Base-by-base conservation (phyloP, 2,329 filamentous ascomycete genomes). In the Acrocalymma vagum region DNA sequence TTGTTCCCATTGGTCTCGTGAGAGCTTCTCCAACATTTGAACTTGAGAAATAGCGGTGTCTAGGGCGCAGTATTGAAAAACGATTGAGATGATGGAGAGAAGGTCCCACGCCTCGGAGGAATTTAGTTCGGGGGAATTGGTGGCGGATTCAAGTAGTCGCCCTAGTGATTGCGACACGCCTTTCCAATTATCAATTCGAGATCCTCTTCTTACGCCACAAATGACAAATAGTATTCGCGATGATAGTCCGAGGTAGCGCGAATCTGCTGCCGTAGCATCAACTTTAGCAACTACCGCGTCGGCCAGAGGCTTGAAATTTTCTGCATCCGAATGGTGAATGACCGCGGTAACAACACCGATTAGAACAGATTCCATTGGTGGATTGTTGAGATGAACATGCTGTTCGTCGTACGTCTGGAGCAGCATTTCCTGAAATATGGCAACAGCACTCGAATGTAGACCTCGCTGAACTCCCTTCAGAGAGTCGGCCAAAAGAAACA, bases 401-500 rank as follows among this genome's bases (percentile, higher is more conserved):
- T 60, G 50, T 6, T 49, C 42, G 29, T 51, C 47, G 38, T 58
- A 63, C 1, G 58, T 59, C 26, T 67, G 59, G 10, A 40, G 26
- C 11, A 85, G 47, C 7, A 85, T 55, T 46, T 78, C 79, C 29
- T 71, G 67, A 16, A 85, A 55, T 14, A 85, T 75, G 8, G 78
- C 73, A 3, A 71, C 58, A 21, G 78, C 82, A 51, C 79, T 80
- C 3, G 81, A 81, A 61, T 86, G 80, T 6, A 85, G 63, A 0
- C 76, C 78, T 33, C 74, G 67, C 48, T 85, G 81, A 20, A 85
- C 71, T 17, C 83, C 83, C 55, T 83, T 83, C 37, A 85, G 79
- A 7, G 92, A 86, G 69, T 97, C 93, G 4, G 90, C 85, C 60
- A 96, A 90, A 78, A 97, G 86, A 13, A 84, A 88, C 90, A 96